Evolutionary conservation across 148 eudicot species (phyloP).

Genomic region (Chenopodium berlandieri): DNA sequence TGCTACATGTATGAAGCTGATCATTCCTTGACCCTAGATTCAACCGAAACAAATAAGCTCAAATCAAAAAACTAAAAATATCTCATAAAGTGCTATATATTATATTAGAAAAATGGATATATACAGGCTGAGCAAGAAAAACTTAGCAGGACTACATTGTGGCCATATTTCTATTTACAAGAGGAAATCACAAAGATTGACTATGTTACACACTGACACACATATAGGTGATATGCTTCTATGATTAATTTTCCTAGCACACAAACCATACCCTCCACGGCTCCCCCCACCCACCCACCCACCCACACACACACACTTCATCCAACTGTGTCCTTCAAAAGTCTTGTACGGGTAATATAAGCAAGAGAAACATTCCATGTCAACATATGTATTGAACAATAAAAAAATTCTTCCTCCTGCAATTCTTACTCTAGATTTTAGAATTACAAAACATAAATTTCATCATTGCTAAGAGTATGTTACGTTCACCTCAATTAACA

Average conservation of each 20-base stretch:
- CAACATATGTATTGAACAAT: background rate
- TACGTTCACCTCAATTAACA: background rate
- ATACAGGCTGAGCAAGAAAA: background rate
- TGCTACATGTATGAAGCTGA: conserved; percentile 73
- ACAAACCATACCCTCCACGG: background rate
- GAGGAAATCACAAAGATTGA: background rate
- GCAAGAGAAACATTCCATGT: background rate
- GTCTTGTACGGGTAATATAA: background rate
- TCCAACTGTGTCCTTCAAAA: background rate
- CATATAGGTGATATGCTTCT: too few species aligned
- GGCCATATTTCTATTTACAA: background rate
- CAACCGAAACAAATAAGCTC: conserved; percentile 8
- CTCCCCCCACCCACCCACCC: too few species aligned
- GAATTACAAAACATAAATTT: too few species aligned
- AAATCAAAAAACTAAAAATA: conserved; percentile 11
- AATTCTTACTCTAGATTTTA: background rate
- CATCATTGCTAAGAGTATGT: background rate
- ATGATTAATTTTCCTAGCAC: background rate
- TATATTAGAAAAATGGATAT: background rate
- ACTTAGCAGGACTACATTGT: background rate
- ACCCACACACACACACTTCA: background rate
- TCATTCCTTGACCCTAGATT: conserved; percentile 90
- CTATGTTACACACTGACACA: background rate
- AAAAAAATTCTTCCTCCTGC: background rate
- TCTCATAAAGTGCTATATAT: conserved; percentile 1